Evolutionary conservation across 257 asterid genomes (phyloP).

Genomic region (Rauvolfia tetraphylla): DNA sequence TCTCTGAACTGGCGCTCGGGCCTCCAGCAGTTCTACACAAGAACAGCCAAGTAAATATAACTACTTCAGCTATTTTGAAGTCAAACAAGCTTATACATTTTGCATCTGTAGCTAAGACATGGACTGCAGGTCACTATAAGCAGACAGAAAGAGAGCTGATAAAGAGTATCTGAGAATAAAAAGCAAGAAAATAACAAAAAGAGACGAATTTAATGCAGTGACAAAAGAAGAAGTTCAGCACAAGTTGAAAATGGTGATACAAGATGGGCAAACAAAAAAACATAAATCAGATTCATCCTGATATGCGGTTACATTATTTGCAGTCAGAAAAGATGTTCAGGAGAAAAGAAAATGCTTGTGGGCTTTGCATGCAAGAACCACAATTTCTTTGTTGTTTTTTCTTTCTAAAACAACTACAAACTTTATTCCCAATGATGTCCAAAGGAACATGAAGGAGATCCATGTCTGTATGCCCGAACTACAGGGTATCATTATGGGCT

Average conservation of each 20-base stretch:
- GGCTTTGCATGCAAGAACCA: too few relatives aligned
- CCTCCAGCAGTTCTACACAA: conserved; percentile 24
- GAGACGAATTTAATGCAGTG: neutral
- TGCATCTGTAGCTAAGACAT: neutral
- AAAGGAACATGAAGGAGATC: too few relatives aligned
- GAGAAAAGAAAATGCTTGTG: neutral
- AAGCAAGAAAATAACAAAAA: neutral
- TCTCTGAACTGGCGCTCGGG: neutral
- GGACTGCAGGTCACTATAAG: neutral
- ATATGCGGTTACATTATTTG: neutral
- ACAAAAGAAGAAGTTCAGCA: neutral
- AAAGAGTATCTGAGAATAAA: neutral
- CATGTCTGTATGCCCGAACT: too few relatives aligned
- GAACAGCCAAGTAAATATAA: neutral
- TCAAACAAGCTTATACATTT: neutral
- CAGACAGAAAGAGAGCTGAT: neutral
- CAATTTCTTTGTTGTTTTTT: too few relatives aligned
- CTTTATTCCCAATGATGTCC: too few relatives aligned
- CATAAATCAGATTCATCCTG: neutral
- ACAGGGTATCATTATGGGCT: too few relatives aligned
- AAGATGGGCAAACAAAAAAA: neutral
- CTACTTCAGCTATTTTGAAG: neutral
- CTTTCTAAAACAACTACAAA: too few relatives aligned
- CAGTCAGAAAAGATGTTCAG: neutral
- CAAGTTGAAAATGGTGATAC: too few relatives aligned